These are phyloP conservation scores for Fusarium sp. DNA, from an alignment of 2,329 filamentous ascomycete species.

Conservation along the genomic window DNA sequence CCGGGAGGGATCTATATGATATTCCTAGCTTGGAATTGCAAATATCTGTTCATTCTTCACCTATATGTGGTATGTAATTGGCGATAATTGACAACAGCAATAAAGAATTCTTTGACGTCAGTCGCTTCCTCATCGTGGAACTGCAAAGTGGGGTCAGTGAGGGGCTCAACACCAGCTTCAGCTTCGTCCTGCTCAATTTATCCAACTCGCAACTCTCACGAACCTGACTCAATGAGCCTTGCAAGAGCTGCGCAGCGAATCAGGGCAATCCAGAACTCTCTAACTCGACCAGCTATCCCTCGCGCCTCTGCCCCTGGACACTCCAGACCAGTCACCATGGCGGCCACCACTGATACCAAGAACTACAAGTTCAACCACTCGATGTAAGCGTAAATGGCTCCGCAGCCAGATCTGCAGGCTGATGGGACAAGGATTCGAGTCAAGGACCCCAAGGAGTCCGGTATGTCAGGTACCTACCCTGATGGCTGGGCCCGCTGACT, in stretches of 20 bases:
- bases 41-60: background rate
- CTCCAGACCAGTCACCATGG: slow-evolving; percentile 74
- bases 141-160: slow-evolving; percentile 27
- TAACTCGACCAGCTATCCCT: slow-evolving; percentile 12
- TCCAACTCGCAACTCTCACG: background rate
- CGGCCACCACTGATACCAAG: slow-evolving; percentile 76
- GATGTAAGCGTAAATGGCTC: slow-evolving; percentile 69
- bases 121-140: slow-evolving; percentile 2
- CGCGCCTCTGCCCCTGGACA: slow-evolving; percentile 18
- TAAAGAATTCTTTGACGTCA: slow-evolving; percentile 27
- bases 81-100: background rate
- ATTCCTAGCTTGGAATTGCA: background rate
- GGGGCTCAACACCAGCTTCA: slow-evolving; percentile 12
- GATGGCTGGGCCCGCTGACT: slow-evolving; percentile 23
- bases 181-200: slow-evolving; percentile 10
- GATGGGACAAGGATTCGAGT: slow-evolving; percentile 79
- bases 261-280: slow-evolving; percentile 38
- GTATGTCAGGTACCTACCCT: slow-evolving; percentile 58
- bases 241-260: slow-evolving; percentile 43
- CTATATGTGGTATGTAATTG: background rate
- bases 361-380: slow-evolving; percentile 91
- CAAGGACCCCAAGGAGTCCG: slow-evolving; percentile 88
- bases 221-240: slow-evolving; percentile 39
- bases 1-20: background rate
- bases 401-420: slow-evolving; percentile 14